Base-by-base conservation (phyloP, 331 rosid genomes). In the Quercus phellos region DNA sequence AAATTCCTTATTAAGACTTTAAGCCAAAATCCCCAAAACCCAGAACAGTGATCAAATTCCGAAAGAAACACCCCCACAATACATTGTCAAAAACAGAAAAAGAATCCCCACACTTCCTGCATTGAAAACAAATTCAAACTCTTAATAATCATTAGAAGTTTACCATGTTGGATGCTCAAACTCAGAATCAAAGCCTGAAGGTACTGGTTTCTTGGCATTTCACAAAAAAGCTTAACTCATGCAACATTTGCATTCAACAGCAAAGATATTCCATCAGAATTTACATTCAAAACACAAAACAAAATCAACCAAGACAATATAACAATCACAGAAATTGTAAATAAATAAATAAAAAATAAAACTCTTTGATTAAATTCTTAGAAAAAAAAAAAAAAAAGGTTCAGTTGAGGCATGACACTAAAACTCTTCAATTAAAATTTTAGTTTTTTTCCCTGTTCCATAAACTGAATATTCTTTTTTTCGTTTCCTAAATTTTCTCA, bases 401-500 rank as follows among this genome's bases (percentile, higher is more conserved):
- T 51, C 50, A 51, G 43, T 27, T 63, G 78, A 46, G 22, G 42
- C 68, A 27, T 26, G 30, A 27, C 13, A 27, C 68, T 61, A 19
- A 58, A 51, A 80, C 55, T 46, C 50, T 24, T n/a, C 13, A n/a
- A 14, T 54, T 50, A 34, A 13, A 74, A 30, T 56, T 34, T 38
- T 18, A 12, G 10, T 35, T 43, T 51, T 32, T 27, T 22, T 32
- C 60, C n/a, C 67, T 8, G 16, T 26, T 26, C 4, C 54, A 50
- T 14, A 55, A 67, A n/a, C 27, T 9, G 30, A 55, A 8, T 29
- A 38, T 43, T 53, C 13, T 27, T 8, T 21, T 59, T 51, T 6
- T 12, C 51, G 6, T 30, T 38, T 27, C 61, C 56, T 70, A 58
- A 38, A 82, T 75, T 63, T 75, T 77, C 79, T 71, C 51, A 69